Percentiles rank a stretch among this genome's conserved stretches.
phyloP scores from a whole-genome alignment of 2,329 filamentous ascomycete species.

The Gnomoniopsis smithogilvyi region DNA sequence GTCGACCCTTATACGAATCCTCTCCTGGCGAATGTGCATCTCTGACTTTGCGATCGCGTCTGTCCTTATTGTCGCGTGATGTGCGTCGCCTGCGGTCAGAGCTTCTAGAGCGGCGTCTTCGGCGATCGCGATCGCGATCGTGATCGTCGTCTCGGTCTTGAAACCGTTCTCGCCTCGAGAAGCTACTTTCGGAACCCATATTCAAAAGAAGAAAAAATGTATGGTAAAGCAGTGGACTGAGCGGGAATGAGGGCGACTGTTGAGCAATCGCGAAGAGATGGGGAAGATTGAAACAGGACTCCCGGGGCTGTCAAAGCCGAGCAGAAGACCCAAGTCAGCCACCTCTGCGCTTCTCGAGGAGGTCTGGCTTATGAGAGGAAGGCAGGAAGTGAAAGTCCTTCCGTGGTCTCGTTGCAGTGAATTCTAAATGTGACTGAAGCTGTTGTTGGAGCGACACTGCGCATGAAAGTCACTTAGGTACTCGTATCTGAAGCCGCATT shows the following conservation, averaged over 20 bases:
- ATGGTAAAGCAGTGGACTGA: neutral
- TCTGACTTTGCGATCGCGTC: slow-evolving; percentile 1
- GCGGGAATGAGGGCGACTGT: neutral
- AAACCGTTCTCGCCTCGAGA: slow-evolving; percentile 2
- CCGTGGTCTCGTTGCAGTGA: too few relatives aligned
- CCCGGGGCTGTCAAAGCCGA: too few relatives aligned
- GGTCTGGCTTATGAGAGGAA: neutral
- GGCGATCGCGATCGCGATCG: slow-evolving; percentile 5
- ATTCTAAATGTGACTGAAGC: too few relatives aligned
- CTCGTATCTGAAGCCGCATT: too few relatives aligned
- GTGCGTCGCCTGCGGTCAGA: neutral
- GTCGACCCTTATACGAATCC: slow-evolving; percentile 3
- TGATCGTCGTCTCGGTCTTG: slow-evolving; percentile 2
- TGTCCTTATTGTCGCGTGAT: slow-evolving; percentile 2
- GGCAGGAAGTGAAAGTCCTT: neutral
- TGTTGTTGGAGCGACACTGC: too few relatives aligned
- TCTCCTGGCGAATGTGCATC: slow-evolving; percentile 5
- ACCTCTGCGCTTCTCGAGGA: too few relatives aligned
- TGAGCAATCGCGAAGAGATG: neutral
- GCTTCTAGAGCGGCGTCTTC: slow-evolving; percentile 12
- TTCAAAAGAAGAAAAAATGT: neutral
- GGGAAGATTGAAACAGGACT: neutral
- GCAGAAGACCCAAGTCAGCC: too few relatives aligned
- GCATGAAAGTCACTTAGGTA: too few relatives aligned
- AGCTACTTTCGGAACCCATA: neutral